Base-by-base conservation (phyloP, 192 early-diverging fungal species). In the Pecoramyces ruminantium region DNA sequence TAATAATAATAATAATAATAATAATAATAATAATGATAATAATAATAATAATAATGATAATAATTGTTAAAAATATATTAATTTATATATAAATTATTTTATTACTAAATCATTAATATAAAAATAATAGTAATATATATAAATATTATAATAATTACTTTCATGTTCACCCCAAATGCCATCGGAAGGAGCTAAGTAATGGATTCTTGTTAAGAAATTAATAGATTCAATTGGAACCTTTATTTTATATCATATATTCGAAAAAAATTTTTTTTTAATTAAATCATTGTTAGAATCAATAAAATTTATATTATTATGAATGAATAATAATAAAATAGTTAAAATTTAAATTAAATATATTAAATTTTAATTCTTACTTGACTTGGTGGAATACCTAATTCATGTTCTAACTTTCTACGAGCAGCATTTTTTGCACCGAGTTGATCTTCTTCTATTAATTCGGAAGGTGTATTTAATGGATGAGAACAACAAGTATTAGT, bases 401-500 rank as follows among this genome's bases (percentile, higher is more conserved):
- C 97, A 84, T 99, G 97, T 79, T 94, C 90, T 78, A 99, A 87
- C 86, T 99, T 99, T 78, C 97, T 88, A 85, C 94, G 92, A 77
- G 96, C 97, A 30, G 97, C 97, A 16, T 90, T 87, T 79, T 93
- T 88, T 34, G 93, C 96, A 77, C 95, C 96, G 17, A 92, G 84
- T 85, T 95, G 95, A 25, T 90, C 89, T 67, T 86, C 83, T 83
- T 96, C 95, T 29, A 91, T 91, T 78, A 97, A 86, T 85, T 97
- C 97, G 15, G 88, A 86, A 14, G 89, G 82, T 25, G 85, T 89
- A 83, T 93, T 93, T 81, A 99, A 90, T 21, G 97, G 97, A 84
- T 99, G 97, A 29, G 95, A 96, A 87, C 97, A 99, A 87, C 97
- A 99, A 11, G 97, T 98, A 88, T 99, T 99, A 81, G 97, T 99